phyloP scores from a whole-genome alignment of 2,329 filamentous ascomycete genomes.

The Scopulariopsis brevicaulis region DNA sequence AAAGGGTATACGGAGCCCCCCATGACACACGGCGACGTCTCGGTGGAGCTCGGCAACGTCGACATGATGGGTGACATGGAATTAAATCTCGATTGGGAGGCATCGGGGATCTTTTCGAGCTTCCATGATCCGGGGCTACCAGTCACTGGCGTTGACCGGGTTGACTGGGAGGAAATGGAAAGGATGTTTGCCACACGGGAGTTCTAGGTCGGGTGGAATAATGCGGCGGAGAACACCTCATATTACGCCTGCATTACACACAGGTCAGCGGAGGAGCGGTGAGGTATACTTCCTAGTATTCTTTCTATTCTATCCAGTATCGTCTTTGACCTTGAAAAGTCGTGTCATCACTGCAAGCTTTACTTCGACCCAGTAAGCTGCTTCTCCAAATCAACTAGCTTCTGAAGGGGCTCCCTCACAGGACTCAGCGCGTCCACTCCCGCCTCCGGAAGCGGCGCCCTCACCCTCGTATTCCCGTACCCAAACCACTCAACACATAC shows the following conservation, averaged over 20 bases:
- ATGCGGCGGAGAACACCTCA: neutral
- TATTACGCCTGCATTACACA: no score
- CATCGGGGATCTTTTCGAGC: neutral
- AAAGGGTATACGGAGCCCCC: neutral
- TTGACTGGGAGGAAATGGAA: neutral
- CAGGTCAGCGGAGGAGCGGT: no score
- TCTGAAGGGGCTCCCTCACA: neutral
- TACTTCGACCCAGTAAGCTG: neutral
- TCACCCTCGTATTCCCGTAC: neutral
- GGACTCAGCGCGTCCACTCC: neutral
- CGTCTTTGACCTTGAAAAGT: no score
- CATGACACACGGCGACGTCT: neutral
- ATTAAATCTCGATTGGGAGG: neutral
- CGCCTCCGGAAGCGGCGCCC: neutral
- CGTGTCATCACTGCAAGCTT: neutral
- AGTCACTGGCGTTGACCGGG: neutral
- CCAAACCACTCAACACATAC: neutral
- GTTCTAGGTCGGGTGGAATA: neutral
- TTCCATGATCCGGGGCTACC: neutral
- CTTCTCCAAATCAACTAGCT: neutral
- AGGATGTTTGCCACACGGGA: neutral
- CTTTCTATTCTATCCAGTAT: no score
- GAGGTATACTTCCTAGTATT: no score
- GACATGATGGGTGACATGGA: neutral
- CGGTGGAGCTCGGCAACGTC: neutral